Conservation (phyloP, 768 basidiomycete species). For the Omphalotus guepiniiformis region DNA sequence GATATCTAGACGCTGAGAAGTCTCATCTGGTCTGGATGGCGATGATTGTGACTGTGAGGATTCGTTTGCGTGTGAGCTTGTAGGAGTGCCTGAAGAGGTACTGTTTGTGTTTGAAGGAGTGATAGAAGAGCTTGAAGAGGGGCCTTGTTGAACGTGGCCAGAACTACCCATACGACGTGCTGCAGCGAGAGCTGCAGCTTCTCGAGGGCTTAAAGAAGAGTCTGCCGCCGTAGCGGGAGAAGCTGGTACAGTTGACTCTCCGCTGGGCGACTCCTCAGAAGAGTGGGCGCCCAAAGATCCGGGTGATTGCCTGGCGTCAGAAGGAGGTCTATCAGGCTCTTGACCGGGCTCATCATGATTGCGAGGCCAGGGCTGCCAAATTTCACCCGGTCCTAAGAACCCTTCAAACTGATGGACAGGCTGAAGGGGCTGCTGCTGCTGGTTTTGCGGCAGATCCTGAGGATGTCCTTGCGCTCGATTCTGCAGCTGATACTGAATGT, state of each 20-base stretch:
- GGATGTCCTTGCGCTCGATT: constrained; percentile 32
- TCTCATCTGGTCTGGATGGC: not conserved
- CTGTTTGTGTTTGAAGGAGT: not conserved
- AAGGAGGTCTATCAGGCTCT: not conserved
- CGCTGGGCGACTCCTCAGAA: not conserved
- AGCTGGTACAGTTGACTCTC: not conserved
- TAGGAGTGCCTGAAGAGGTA: constrained; percentile 10
- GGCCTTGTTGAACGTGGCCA: constrained; percentile 9
- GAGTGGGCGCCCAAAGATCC: not conserved
- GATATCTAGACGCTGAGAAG: constrained; percentile 6
- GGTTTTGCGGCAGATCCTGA: constrained; percentile 24
- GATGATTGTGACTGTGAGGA: not conserved
- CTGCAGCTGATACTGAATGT: constrained; percentile 49
- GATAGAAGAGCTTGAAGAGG: constrained; percentile 4
- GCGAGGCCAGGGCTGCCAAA: constrained; percentile 61
- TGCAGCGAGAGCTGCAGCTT: constrained; percentile 67
- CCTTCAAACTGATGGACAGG: constrained; percentile 55
- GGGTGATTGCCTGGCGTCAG: constrained; percentile 2
- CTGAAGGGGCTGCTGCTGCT: constrained; percentile 28
- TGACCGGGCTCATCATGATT: not conserved
- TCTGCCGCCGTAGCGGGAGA: constrained; percentile 5
- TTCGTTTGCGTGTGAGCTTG: not conserved
- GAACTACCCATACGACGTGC: constrained; percentile 41
- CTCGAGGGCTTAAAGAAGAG: constrained; percentile 27
- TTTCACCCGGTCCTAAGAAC: constrained; percentile 59